Base-by-base conservation (phyloP, 345 rosid species). In the Erucastrum elatum region DNA sequence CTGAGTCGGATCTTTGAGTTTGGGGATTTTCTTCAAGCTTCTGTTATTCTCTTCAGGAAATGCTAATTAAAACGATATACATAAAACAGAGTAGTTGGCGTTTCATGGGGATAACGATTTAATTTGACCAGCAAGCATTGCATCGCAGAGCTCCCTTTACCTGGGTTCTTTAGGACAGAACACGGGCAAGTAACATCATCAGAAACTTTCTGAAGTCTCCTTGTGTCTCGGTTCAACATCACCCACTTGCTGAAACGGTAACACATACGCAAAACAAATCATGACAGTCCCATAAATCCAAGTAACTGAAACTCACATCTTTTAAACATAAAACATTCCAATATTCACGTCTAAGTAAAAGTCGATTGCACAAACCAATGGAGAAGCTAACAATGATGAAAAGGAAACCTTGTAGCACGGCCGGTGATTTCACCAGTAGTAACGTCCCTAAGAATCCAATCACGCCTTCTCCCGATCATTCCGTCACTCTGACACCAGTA, bases 161-260 rank as follows among this genome's bases (percentile, higher is more conserved):
- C 94, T 91, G 15, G 74, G 88, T 85, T 90, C 90, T 78, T 75
- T 75, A 27, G 98, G 98, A 93, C 46, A 94, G 87, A 75, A 94
- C 94, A n/a, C 85, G 21, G 21, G 21, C 61, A 90, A 84, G 81
- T 85, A 75, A 95, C 94, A n/a, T 92, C 97, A 80, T 92, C 98
- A 8, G 77, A 84, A 53, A 93, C 96, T 87, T 95, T 95, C 84
- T 93, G 97, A 35, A 95, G 96, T 76, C 93, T 77, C 99, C 31
- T 90, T 13, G 97, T 95, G 79, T 93, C 91, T 75, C 89, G 89
- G 82, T 93, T 95, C 98, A 95, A 93, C 99, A 95, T 95, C 81
- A 95, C 96, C 99, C 99, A 95, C 84, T 95, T 93, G 82, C 98
- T 95, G 93, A 80, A 72, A 90, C 65, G 70, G 39, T 4, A 71